Evolutionary conservation across 164 flowering plant species (phyloP).

Genomic region (Annona squamosa): DNA sequence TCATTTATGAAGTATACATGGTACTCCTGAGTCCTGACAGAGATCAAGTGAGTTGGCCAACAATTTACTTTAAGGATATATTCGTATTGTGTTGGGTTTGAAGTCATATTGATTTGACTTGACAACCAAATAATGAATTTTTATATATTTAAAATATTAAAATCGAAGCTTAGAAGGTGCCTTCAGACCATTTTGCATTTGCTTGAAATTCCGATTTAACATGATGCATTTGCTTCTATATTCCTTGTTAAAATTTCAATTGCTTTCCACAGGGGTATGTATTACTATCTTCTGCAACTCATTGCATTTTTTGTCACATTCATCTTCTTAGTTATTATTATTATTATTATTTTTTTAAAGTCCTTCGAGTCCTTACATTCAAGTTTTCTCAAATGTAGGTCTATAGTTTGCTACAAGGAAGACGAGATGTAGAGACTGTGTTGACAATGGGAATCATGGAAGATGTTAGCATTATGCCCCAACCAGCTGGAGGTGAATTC

Average conservation of each 20-base stretch:
- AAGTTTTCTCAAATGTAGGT: conserved; percentile 40
- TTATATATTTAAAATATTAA: too few relatives aligned
- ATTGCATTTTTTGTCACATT: not conserved
- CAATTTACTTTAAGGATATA: not conserved
- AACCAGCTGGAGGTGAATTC: conserved; percentile 81
- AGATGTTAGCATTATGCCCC: conserved; percentile 95
- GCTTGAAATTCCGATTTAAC: not conserved
- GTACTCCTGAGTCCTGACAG: too few relatives aligned
- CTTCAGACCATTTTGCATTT: not conserved
- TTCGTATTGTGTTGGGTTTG: too few relatives aligned
- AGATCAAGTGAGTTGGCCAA: not conserved
- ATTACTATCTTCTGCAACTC: not conserved
- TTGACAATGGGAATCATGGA: conserved; percentile 96
- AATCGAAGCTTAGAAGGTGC: not conserved
- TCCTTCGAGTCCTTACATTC: not conserved
- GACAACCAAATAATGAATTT: not conserved
- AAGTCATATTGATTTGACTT: too few relatives aligned
- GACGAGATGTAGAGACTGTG: conserved; percentile 88
- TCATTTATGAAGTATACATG: too few relatives aligned
- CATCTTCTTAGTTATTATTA: not conserved
- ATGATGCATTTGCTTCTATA: not conserved
- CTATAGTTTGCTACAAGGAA: conserved; percentile 91
- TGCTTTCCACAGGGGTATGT: not conserved
- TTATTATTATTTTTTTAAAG: too few relatives aligned
- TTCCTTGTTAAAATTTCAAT: not conserved